Evolutionary conservation across 495 filamentous ascomycete genomes (phyloP).

Genomic region (Hyaloscypha bicolor): DNA sequence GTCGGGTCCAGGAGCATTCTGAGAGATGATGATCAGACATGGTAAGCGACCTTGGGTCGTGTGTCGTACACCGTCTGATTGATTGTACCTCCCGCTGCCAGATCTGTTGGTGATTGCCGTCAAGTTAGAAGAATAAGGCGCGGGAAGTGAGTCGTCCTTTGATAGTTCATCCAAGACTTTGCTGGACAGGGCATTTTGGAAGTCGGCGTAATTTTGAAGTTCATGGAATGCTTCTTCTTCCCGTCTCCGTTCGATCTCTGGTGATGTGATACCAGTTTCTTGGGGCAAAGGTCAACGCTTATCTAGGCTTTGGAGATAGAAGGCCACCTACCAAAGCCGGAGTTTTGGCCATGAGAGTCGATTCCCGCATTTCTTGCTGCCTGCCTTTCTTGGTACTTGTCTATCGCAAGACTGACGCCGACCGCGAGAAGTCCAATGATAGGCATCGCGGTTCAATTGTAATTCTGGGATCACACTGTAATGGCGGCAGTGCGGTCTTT

Average conservation of each 20-base stretch:
- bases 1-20: constrained; percentile 36
- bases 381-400: constrained; percentile 9
- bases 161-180: constrained; percentile 19
- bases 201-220: constrained; percentile 26
- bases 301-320: not conserved
- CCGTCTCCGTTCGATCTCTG: not conserved
- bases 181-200: constrained; percentile 23
- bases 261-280: constrained; percentile 1
- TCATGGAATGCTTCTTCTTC: constrained; percentile 25
- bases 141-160: not conserved
- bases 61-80: not conserved
- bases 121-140: not conserved
- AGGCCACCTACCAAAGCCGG: not conserved
- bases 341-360: not conserved
- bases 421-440: constrained; percentile 7
- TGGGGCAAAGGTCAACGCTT: not conserved
- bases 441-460: not conserved
- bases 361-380: not conserved
- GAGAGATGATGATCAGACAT: constrained; percentile 31
- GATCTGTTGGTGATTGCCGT: not conserved
- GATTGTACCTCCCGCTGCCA: not conserved
- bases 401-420: constrained; percentile 15
- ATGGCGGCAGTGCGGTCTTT: not conserved
- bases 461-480: not conserved
- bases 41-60: not conserved